Evolutionary conservation across 331 rosid genomes (phyloP).

Genomic region (Malus hybrid): DNA sequence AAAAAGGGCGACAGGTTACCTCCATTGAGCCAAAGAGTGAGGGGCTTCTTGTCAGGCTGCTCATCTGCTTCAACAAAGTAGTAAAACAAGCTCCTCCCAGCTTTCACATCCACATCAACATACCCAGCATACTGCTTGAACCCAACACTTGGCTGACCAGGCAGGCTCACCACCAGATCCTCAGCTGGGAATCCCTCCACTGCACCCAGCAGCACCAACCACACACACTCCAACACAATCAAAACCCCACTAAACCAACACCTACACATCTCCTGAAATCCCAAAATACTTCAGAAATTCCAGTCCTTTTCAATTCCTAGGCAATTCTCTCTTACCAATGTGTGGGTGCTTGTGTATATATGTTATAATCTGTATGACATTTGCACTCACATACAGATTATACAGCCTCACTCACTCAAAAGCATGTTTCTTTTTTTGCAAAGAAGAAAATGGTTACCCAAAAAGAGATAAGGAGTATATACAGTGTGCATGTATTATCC

Average conservation of each 20-base stretch:
- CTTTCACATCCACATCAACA: conserved; percentile 60
- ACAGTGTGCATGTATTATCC: no score
- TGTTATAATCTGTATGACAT: no score
- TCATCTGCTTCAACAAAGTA: conserved; percentile 78
- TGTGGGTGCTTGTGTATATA: no score
- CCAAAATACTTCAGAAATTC: conserved; percentile 1
- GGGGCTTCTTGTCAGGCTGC: conserved; percentile 41
- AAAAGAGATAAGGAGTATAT: background rate
- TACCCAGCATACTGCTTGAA: conserved; percentile 76
- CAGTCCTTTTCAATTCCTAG: conserved; percentile 4
- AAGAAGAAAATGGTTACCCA: background rate
- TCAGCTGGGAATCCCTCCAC: conserved; percentile 59
- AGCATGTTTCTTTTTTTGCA: background rate
- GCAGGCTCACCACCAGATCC: conserved; percentile 63
- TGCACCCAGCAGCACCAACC: conserved; percentile 11
- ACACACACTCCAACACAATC: conserved; percentile 6
- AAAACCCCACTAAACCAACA: conserved; percentile 27
- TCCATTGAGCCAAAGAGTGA: conserved; percentile 96
- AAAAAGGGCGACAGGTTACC: conserved; percentile 27
- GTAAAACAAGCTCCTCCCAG: conserved; percentile 77
- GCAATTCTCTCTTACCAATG: background rate
- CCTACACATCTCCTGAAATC: conserved; percentile 31
- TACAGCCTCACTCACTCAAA: conserved; percentile 2
- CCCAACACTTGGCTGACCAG: conserved; percentile 72
- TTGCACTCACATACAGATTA: background rate